These are phyloP conservation scores for Pyricularia pennisetigena DNA, from an alignment of 2,329 filamentous ascomycete genomes.

Conservation along the genomic window DNA sequence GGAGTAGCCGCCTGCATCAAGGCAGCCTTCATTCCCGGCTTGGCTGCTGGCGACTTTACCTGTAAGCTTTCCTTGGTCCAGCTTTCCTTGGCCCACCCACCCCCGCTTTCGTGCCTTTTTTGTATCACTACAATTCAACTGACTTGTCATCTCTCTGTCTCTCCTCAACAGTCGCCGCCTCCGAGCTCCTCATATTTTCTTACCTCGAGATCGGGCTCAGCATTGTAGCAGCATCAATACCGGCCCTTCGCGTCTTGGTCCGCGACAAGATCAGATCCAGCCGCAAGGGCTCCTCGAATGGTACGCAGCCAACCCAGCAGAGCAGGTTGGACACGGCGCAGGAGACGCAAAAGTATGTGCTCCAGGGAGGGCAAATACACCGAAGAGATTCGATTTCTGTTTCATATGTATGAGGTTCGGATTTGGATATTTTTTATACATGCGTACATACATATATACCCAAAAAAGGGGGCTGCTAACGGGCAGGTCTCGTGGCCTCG, in stretches of 20 bases:
- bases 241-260: constrained; percentile 17
- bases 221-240: constrained; percentile 22
- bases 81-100: neutral
- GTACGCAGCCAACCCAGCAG: neutral
- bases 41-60: constrained; percentile 5
- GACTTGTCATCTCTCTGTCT: constrained; percentile 3
- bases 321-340: neutral
- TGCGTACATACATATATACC: neutral
- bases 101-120: neutral
- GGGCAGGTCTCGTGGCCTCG: neutral
- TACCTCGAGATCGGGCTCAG: constrained; percentile 21
- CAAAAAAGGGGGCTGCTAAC: neutral
- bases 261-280: constrained; percentile 5
- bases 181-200: constrained; percentile 15
- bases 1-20: constrained; percentile 16
- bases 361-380: neutral
- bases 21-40: constrained; percentile 13
- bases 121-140: neutral
- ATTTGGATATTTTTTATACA: no score
- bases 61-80: neutral
- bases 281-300: neutral
- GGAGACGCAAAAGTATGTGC: neutral
- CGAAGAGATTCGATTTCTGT: neutral
- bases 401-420: neutral
- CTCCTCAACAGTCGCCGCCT: constrained; percentile 8